Conservation (phyloP, 148 eudicot species). For the Persicaria maculosa region DNA sequence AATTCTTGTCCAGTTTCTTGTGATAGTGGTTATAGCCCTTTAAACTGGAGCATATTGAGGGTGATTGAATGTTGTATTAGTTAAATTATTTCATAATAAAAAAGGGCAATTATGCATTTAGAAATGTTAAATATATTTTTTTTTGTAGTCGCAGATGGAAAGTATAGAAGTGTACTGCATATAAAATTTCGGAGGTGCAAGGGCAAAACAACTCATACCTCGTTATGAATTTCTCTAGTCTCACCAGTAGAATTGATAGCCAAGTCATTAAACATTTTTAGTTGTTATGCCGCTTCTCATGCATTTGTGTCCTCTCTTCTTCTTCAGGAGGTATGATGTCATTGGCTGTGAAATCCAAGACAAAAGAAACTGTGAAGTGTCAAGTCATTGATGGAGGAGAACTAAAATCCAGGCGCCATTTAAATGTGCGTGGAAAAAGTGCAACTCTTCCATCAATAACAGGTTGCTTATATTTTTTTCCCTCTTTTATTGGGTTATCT, state of each 20-base stretch:
- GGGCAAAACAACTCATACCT: too few relatives aligned
- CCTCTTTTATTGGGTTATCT: neutral
- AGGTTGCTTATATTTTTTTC: constrained; percentile 31
- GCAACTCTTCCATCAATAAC: constrained; percentile 96
- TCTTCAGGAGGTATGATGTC: constrained; percentile 94
- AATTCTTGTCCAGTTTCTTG: neutral
- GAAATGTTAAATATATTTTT: neutral
- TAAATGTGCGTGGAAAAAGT: constrained; percentile 97
- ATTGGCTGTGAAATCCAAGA: constrained; percentile 71
- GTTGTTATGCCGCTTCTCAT: neutral
- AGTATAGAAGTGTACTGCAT: too few relatives aligned
- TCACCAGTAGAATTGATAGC: neutral
- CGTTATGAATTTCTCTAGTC: too few relatives aligned
- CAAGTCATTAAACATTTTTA: neutral
- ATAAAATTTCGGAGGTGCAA: too few relatives aligned
- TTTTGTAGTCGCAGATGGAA: too few relatives aligned
- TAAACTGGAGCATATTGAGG: neutral
- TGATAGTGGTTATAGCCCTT: neutral
- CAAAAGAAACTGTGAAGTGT: constrained; percentile 69
- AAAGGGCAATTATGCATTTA: neutral
- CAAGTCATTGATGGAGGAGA: constrained; percentile 94
- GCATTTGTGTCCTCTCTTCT: neutral
- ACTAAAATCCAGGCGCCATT: constrained; percentile 79
- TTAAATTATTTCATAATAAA: neutral
- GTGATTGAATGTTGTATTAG: neutral